These are phyloP conservation scores for Copromyces sp. DNA, from an alignment of 495 filamentous ascomycete genomes.

Conservation along the genomic window DNA sequence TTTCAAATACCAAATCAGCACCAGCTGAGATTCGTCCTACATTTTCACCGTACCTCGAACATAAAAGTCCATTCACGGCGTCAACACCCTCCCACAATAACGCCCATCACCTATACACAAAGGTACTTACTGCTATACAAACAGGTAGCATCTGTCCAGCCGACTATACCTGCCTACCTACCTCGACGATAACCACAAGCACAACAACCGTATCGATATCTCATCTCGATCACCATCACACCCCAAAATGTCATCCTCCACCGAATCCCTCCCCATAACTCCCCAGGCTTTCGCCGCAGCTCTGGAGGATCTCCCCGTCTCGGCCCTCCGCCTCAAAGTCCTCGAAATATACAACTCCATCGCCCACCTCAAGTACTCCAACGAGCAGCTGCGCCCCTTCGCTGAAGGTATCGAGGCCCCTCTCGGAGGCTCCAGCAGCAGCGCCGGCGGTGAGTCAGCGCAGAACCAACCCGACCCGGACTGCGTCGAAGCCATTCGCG, in stretches of 20 bases:
- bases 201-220: neutral
- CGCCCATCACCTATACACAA: neutral
- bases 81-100: neutral
- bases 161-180: neutral
- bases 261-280: constrained; percentile 46
- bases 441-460: neutral
- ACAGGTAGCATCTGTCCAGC: neutral
- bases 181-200: neutral
- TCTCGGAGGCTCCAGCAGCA: constrained; percentile 10
- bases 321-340: constrained; percentile 66
- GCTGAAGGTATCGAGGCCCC: constrained; percentile 28
- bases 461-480: constrained; percentile 43
- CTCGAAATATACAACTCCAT: constrained; percentile 76
- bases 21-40: neutral
- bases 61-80: neutral
- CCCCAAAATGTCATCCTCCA: constrained; percentile 27
- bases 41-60: neutral
- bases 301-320: constrained; percentile 59
- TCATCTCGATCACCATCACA: neutral
- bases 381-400: constrained; percentile 58
- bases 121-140: neutral
- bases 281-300: constrained; percentile 58
- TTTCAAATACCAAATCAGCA: neutral
- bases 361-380: constrained; percentile 69
- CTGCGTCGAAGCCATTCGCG: constrained; percentile 57